phyloP scores from a whole-genome alignment of 2,329 filamentous ascomycete genomes.

The Colletotrichum sp. region DNA sequence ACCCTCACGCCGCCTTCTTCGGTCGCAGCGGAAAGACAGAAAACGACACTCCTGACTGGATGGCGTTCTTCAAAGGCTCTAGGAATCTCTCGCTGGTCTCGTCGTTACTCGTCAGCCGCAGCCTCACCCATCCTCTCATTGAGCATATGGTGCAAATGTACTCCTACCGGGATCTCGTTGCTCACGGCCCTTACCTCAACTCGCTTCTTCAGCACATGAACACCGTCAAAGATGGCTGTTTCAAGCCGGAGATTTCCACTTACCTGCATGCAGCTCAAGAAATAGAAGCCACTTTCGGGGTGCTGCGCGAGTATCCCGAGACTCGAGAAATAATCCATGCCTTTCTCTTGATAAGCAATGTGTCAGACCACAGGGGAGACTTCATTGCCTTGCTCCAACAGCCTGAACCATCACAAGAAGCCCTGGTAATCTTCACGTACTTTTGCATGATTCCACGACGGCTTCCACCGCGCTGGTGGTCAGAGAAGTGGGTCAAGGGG shows the following conservation, averaged over 20 bases:
- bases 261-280: neutral
- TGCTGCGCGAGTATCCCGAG: neutral
- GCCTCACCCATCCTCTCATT: neutral
- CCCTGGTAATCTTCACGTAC: slow-evolving; percentile 37
- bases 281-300: neutral
- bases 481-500: slow-evolving; percentile 36
- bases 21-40: neutral
- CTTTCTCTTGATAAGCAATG: slow-evolving; percentile 41
- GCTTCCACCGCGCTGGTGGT: slow-evolving; percentile 36
- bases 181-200: neutral
- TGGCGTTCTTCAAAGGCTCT: neutral
- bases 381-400: slow-evolving; percentile 38
- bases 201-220: neutral
- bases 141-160: neutral
- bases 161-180: neutral
- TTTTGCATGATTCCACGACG: slow-evolving; percentile 35
- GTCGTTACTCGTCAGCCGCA: neutral
- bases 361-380: slow-evolving; percentile 29
- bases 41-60: neutral
- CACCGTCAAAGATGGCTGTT: neutral
- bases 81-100: neutral
- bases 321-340: slow-evolving; percentile 38
- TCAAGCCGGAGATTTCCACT: neutral
- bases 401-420: slow-evolving; percentile 24
- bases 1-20: neutral